These are phyloP conservation scores for Penicillium capsulatum DNA, from an alignment of 2,329 filamentous ascomycete species.

Conservation along the genomic window DNA sequence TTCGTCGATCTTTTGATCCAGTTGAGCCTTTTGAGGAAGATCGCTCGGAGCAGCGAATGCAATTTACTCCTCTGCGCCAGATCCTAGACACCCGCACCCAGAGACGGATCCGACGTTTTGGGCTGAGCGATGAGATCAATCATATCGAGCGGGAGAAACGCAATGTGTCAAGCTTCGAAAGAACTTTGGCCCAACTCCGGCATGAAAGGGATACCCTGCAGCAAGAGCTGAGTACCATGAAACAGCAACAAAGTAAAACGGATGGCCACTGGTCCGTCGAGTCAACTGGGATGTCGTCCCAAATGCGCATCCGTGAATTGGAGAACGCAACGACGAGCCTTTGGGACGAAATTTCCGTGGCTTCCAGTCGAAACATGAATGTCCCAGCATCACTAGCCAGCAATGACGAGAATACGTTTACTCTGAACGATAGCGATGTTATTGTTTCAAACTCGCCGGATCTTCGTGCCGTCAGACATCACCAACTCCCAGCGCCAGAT, in stretches of 20 bases:
- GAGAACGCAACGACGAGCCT: constrained; percentile 20
- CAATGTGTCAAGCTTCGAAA: constrained; percentile 24
- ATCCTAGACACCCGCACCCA: constrained; percentile 42
- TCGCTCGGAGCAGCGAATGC: constrained; percentile 32
- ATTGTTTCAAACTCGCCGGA: constrained; percentile 33
- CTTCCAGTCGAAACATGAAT: constrained; percentile 5
- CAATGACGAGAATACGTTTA: constrained; percentile 25
- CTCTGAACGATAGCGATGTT: constrained; percentile 29
- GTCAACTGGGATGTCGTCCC: constrained; percentile 16
- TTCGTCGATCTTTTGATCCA: constrained; percentile 21
- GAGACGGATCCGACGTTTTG: constrained; percentile 42
- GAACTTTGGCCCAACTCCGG: constrained; percentile 14
- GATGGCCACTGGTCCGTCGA: constrained; percentile 13
- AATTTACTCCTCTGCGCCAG: constrained; percentile 45
- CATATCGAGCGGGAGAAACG: constrained; percentile 41
- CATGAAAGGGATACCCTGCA: constrained; percentile 6
- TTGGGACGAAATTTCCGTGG: constrained; percentile 19
- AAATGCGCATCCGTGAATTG: constrained; percentile 15
- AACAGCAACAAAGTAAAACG: constrained; percentile 5
- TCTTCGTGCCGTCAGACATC: constrained; percentile 17
- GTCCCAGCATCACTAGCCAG: constrained; percentile 1
- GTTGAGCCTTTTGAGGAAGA: constrained; percentile 16
- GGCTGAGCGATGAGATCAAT: constrained; percentile 47
- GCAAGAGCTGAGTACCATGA: constrained; percentile 24
- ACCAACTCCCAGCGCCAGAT: constrained; percentile 13